Percentiles rank a stretch among this genome's conserved stretches.
phyloP scores from a whole-genome alignment of 768 basidiomycete genomes.

The Rhodotorula graminis region DNA sequence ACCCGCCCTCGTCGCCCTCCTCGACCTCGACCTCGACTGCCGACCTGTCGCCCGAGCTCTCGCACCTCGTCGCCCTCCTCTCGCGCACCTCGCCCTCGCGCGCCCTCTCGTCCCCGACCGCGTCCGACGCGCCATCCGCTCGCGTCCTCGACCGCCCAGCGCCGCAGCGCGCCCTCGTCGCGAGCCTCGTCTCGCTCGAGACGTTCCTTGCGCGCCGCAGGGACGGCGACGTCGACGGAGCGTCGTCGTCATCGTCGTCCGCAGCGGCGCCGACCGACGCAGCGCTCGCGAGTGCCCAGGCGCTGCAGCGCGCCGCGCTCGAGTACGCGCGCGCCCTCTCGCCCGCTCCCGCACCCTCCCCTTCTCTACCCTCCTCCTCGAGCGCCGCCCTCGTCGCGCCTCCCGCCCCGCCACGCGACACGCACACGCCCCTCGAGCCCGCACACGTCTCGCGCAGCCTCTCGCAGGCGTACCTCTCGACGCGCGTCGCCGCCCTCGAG shows the following conservation, averaged over 20 bases:
- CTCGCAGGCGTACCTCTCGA: slow-evolving; percentile 4
- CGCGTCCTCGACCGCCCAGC: background rate
- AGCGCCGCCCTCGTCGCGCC: background rate
- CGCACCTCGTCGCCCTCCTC: slow-evolving; percentile 4
- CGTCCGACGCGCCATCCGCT: background rate
- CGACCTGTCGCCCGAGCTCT: background rate
- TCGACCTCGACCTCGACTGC: background rate
- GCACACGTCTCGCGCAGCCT: background rate
- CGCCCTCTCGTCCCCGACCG: background rate
- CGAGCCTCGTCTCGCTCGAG: slow-evolving; percentile 33
- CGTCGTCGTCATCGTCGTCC: background rate
- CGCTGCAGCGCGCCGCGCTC: slow-evolving; percentile 19
- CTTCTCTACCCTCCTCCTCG: too few relatives aligned
- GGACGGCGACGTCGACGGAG: background rate
- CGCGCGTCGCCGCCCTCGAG: slow-evolving; percentile 19
- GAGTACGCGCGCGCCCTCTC: background rate
- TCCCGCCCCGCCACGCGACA: too few relatives aligned
- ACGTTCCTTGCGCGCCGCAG: slow-evolving; percentile 30
- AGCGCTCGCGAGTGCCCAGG: slow-evolving; percentile 8
- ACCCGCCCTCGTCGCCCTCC: slow-evolving; percentile 18
- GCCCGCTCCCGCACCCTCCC: background rate
- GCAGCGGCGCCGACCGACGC: background rate
- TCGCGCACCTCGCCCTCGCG: background rate
- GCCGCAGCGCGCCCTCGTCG: slow-evolving; percentile 26
- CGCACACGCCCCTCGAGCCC: too few relatives aligned